Percentiles rank a stretch among this genome's conserved stretches.
These are phyloP conservation scores for Amoebophrya sp. DNA, from an alignment of 169 alveolate genomes.

Conservation along the genomic window DNA sequence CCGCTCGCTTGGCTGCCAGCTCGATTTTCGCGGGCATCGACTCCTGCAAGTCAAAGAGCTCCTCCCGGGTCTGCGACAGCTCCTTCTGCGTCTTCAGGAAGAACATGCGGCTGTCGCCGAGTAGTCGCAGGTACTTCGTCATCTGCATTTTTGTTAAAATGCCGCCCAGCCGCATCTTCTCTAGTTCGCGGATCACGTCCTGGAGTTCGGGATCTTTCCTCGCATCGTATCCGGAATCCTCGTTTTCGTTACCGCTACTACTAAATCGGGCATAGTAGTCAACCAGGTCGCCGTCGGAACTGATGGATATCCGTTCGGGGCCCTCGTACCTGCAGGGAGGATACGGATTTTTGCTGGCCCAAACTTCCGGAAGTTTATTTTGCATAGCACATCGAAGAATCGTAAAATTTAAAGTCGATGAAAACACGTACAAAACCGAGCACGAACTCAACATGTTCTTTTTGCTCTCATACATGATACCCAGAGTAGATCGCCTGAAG, in stretches of 20 bases:
- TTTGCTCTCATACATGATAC: too few species aligned
- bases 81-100: not conserved
- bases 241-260: not conserved
- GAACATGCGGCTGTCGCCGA: not conserved
- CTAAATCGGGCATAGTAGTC: not conserved
- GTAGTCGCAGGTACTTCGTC: conserved; percentile 4
- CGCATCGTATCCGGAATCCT: not conserved
- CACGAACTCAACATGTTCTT: too few species aligned
- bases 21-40: not conserved
- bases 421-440: too few species aligned
- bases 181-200: not conserved
- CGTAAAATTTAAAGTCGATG: too few species aligned
- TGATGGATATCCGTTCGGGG: not conserved
- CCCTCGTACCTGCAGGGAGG: not conserved
- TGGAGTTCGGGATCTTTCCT: not conserved
- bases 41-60: not conserved
- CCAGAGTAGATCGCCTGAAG: not conserved
- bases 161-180: not conserved
- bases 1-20: not conserved
- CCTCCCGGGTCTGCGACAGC: not conserved
- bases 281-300: not conserved
- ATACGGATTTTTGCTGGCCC: too few species aligned
- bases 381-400: too few species aligned
- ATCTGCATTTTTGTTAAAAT: not conserved
- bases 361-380: too few species aligned